Evolutionary conservation across 2,329 filamentous ascomycete species (phyloP), one percentile per base, ranked within the genome.

Genomic region (Aspergillus puulaauensis): DNA sequence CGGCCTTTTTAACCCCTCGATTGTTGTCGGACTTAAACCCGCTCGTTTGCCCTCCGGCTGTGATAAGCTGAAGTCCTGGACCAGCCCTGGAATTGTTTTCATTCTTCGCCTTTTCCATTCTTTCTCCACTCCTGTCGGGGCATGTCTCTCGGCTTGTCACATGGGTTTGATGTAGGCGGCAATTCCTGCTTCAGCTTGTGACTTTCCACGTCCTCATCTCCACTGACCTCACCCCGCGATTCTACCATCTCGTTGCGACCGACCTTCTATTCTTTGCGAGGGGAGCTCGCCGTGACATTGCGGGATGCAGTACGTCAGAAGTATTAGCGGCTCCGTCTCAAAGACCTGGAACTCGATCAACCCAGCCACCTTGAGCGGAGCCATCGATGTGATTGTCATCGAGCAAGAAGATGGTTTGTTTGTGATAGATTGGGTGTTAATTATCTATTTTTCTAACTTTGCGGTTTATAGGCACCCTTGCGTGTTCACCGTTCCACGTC

Each of bases 341-440:
- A 97, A 95, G 79, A 93, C 95, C 75, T 99, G 95, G 95, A 99
- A 99, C 78, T 97, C 93, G 24, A 96, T 99, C 82, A 99, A 99
- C 76, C 95, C 95, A 51, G 92, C 95, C 45, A 99, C 95, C 12
- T 85, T 99, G 57, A 96, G 91, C 79, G 95, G 95, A 71, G 95
- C 95, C 71, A 98, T 99, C 79, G 95, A 99, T 82, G 93, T 98
- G 67, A 96, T 99, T 66, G 93, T 99, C 55, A 92, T 99, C 58
- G 92, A 99, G 77, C 92, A 96, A 66, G 91, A 93, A 72, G 95
- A 99, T 82, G 95, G 91, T 79, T 82, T 80, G 72, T 60, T 19
- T 39, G 35, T 41, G 46, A 5, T 6, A 21, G 15, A 1, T 21
- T 37, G 31, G 11, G 33, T 19, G 8, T 15, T 11, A 7, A 9